Evolutionary conservation across 306 rosid species (phyloP).

Genomic region (Lathyrus sativus): DNA sequence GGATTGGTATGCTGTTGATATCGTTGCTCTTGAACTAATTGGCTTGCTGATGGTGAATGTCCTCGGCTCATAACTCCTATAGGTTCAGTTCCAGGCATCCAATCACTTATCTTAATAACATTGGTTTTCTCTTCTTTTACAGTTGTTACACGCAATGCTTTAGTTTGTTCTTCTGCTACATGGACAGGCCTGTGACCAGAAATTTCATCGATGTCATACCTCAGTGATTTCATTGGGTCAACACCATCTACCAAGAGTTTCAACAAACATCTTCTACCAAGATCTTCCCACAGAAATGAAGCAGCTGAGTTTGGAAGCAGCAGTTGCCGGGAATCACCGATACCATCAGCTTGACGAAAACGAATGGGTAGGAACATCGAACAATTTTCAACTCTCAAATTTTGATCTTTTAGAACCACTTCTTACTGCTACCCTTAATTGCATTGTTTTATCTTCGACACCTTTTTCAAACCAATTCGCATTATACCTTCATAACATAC

Average conservation of each 20-base stretch:
- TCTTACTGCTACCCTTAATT: conserved; percentile 80
- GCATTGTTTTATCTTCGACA: conserved; percentile 56
- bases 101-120: conserved; percentile 82
- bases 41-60: conserved; percentile 45
- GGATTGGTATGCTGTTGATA: too few relatives aligned
- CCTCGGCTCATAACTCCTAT: conserved; percentile 49
- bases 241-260: conserved; percentile 79
- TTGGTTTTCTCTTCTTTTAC: conserved; percentile 80
- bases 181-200: conserved; percentile 74
- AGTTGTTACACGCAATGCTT: conserved; percentile 71
- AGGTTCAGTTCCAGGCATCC: conserved; percentile 87
- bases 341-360: conserved; percentile 86
- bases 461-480: conserved; percentile 71
- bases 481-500: conserved; percentile 76
- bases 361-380: conserved; percentile 84
- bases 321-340: conserved; percentile 75
- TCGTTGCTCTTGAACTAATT: too few relatives aligned
- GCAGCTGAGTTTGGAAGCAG: conserved; percentile 80
- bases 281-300: conserved; percentile 97
- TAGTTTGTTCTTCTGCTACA: conserved; percentile 60
- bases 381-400: conserved; percentile 91
- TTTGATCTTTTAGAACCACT: conserved; percentile 83
- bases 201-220: conserved; percentile 82
- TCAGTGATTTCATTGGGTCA: conserved; percentile 66
- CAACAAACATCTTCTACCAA: conserved; percentile 82